Conservation (phyloP, 2,329 filamentous ascomycete species). For the Dactylellina haptotyla region DNA sequence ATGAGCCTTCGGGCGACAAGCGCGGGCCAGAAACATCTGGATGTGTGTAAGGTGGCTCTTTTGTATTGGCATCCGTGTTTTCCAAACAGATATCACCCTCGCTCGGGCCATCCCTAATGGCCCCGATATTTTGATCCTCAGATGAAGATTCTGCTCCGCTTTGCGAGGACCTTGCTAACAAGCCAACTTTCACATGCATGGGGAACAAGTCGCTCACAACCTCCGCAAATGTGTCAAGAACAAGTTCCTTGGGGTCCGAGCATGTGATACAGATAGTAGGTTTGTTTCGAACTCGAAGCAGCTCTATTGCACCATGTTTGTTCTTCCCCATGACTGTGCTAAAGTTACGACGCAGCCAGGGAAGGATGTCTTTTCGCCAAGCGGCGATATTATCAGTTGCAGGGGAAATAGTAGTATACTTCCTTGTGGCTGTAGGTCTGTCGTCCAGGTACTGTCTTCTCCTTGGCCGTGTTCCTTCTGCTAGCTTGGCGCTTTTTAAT, state of each 20-base stretch:
- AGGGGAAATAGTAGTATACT: slow-evolving; percentile 51
- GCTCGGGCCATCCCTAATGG: too few relatives aligned
- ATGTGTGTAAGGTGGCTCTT: too few relatives aligned
- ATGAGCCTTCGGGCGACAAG: too few relatives aligned
- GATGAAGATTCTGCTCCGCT: background rate
- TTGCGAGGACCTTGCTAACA: slow-evolving; percentile 38
- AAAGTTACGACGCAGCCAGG: slow-evolving; percentile 52
- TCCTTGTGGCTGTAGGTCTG: slow-evolving; percentile 38
- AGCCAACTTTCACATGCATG: slow-evolving; percentile 53
- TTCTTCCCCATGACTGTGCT: slow-evolving; percentile 53
- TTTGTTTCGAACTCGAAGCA: slow-evolving; percentile 46
- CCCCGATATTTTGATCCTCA: too few relatives aligned
- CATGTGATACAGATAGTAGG: slow-evolving; percentile 54
- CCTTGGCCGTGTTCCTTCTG: slow-evolving; percentile 33
- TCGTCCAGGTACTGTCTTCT: slow-evolving; percentile 39
- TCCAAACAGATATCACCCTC: too few relatives aligned
- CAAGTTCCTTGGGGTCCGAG: slow-evolving; percentile 49
- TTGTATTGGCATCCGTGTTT: too few relatives aligned
- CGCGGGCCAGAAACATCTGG: too few relatives aligned
- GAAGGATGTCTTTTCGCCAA: slow-evolving; percentile 51
- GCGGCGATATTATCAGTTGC: slow-evolving; percentile 46
- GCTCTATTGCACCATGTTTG: slow-evolving; percentile 52
- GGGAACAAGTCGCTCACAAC: slow-evolving; percentile 51
- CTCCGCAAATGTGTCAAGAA: slow-evolving; percentile 48
- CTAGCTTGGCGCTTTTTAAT: slow-evolving; percentile 18